Conservation (phyloP, 805 yeast species). For the Saccharomycopsis sp. region DNA sequence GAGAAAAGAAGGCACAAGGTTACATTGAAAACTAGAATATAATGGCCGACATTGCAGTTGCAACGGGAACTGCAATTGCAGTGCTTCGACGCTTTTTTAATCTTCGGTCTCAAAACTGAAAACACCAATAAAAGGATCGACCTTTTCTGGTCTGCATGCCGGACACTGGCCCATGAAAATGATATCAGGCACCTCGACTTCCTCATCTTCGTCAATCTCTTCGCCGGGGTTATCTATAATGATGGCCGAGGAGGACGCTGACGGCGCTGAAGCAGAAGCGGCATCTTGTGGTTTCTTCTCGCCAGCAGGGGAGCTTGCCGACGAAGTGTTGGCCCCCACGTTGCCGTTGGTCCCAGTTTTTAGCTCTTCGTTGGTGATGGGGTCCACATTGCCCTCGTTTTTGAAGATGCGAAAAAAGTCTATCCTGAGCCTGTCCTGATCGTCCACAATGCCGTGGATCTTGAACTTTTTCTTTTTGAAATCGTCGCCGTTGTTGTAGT, state of each 20-base stretch:
- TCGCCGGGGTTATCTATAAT: conserved; percentile 6
- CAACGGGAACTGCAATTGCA: not conserved
- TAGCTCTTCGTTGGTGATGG: conserved; percentile 12
- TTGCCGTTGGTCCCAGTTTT: conserved; percentile 6
- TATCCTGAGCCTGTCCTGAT: conserved; percentile 36
- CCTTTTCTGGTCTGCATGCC: conserved; percentile 41
- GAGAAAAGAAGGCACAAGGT: not conserved
- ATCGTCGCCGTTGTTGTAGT: conserved; percentile 40
- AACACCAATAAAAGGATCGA: conserved; percentile 48
- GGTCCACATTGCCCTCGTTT: conserved; percentile 15
- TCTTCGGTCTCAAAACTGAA: conserved; percentile 37
- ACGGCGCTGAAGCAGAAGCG: not conserved
- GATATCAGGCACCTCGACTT: conserved; percentile 37
- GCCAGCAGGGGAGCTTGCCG: not conserved
- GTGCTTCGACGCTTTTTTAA: too few relatives aligned
- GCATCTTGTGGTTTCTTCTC: too few relatives aligned
- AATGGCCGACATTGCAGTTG: not conserved
- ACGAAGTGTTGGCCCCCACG: not conserved
- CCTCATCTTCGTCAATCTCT: conserved; percentile 30
- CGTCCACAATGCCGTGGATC: conserved; percentile 40
- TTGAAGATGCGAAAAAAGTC: conserved; percentile 41
- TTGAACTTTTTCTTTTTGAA: conserved; percentile 40
- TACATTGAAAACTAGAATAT: not conserved
- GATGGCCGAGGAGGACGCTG: not conserved
- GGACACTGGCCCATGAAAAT: conserved; percentile 46